A percentile compares a stretch with the other conserved stretches of the same genome.
phyloP scores from a whole-genome alignment of 2,329 filamentous ascomycete genomes.

The Coniochaeta hoffmannii region DNA sequence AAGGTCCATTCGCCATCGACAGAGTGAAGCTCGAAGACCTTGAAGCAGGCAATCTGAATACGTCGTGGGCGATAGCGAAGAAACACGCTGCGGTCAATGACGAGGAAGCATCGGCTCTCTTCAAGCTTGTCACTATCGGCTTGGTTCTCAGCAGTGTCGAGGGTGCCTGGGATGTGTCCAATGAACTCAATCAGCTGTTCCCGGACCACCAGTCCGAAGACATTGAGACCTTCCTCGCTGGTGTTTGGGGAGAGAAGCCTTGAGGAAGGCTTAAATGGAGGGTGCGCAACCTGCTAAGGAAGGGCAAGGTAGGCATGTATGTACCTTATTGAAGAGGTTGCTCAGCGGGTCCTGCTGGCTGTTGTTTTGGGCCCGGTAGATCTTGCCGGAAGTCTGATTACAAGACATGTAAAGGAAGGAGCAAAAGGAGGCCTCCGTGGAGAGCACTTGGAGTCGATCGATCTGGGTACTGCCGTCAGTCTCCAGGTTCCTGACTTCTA shows the following conservation, averaged over 20 bases:
- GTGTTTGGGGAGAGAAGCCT: constrained; percentile 23
- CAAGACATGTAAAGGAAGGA: too few species aligned
- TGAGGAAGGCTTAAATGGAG: background rate
- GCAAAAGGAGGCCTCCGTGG: too few species aligned
- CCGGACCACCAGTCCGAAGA: constrained; percentile 33
- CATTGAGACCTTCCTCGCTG: constrained; percentile 32
- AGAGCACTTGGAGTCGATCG: too few species aligned
- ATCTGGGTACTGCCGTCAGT: too few species aligned
- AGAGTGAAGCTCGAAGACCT: constrained; percentile 40
- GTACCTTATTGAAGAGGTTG: too few species aligned
- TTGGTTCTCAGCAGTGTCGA: constrained; percentile 31
- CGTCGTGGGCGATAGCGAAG: constrained; percentile 30
- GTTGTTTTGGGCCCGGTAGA: too few species aligned
- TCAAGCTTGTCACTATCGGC: constrained; percentile 29
- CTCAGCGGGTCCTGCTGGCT: too few species aligned
- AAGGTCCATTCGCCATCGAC: constrained; percentile 31
- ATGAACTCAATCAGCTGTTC: constrained; percentile 35
- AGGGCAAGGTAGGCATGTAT: background rate
- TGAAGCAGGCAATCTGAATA: constrained; percentile 29
- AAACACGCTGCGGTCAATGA: constrained; percentile 23
- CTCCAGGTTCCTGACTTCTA: too few species aligned
- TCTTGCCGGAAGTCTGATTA: too few species aligned
- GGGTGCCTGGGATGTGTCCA: constrained; percentile 34
- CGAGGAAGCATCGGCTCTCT: constrained; percentile 24
- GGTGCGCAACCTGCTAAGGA: too few species aligned